These are phyloP conservation scores for Cyberlindnera mycetangii DNA, from an alignment of 805 yeast species.

Conservation along the genomic window DNA sequence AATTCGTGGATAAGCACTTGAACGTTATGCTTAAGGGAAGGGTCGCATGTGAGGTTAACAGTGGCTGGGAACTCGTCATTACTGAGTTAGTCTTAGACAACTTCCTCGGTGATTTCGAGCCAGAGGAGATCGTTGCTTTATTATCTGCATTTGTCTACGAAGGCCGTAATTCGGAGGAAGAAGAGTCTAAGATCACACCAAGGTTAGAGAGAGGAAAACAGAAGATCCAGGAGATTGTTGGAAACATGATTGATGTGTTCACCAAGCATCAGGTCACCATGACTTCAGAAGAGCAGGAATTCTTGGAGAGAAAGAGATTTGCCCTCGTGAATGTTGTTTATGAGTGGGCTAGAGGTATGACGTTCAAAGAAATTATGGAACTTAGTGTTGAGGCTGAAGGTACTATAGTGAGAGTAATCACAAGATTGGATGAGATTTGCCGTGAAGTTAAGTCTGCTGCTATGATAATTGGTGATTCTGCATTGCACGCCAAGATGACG, in stretches of 20 bases:
- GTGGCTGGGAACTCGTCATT: slow-evolving; percentile 86
- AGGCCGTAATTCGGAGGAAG: slow-evolving; percentile 62
- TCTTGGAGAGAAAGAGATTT: slow-evolving; percentile 79
- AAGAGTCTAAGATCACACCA: slow-evolving; percentile 65
- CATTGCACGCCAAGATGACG: slow-evolving; percentile 84
- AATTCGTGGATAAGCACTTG: slow-evolving; percentile 70
- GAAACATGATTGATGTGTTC: slow-evolving; percentile 57
- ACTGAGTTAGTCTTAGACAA: slow-evolving; percentile 91
- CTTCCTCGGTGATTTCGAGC: slow-evolving; percentile 87
- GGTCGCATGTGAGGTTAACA: slow-evolving; percentile 87
- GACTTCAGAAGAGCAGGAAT: slow-evolving; percentile 82
- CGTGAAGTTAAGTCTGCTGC: slow-evolving; percentile 94
- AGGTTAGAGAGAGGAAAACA: slow-evolving; percentile 69
- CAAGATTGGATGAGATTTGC: slow-evolving; percentile 91
- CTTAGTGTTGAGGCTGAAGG: slow-evolving; percentile 93
- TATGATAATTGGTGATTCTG: slow-evolving; percentile 88
- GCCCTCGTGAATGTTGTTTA: slow-evolving; percentile 91
- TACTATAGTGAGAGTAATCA: slow-evolving; percentile 92
- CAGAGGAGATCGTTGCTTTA: slow-evolving; percentile 95
- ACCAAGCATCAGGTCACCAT: slow-evolving; percentile 66
- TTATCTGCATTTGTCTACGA: slow-evolving; percentile 91
- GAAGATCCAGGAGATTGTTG: slow-evolving; percentile 69
- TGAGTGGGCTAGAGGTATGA: slow-evolving; percentile 96
- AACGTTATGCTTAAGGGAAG: slow-evolving; percentile 87
- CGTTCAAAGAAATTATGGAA: slow-evolving; percentile 88